Conservation (phyloP, 2,329 filamentous ascomycete genomes). For the Scedosporium dehoogii region DNA sequence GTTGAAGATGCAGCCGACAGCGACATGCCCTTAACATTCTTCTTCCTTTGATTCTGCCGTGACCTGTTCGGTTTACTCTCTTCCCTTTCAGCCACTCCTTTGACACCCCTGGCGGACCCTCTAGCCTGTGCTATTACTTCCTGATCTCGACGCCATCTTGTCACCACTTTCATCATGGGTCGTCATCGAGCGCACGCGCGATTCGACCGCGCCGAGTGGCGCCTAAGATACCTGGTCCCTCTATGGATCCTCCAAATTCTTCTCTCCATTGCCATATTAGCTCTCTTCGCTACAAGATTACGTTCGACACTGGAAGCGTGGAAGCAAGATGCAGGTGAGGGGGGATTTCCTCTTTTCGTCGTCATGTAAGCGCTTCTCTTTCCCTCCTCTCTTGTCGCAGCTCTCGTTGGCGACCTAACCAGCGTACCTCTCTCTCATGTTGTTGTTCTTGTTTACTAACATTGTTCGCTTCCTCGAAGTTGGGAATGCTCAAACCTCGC, state of each 20-base stretch:
- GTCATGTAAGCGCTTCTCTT: slow-evolving; percentile 32
- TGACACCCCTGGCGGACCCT: background rate
- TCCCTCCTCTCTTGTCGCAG: background rate
- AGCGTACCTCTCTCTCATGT: no score
- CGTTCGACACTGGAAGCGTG: slow-evolving; percentile 29
- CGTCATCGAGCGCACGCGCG: slow-evolving; percentile 41
- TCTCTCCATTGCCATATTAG: slow-evolving; percentile 35
- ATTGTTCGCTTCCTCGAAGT: background rate
- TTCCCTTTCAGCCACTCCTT: background rate
- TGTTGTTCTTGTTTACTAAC: background rate
- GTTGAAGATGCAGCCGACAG: no score
- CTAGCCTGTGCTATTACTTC: background rate
- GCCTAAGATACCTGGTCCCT: slow-evolving; percentile 34
- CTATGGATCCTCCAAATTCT: slow-evolving; percentile 39
- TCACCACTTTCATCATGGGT: slow-evolving; percentile 19
- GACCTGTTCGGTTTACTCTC: background rate
- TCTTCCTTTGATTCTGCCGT: no score
- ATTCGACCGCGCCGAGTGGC: slow-evolving; percentile 43
- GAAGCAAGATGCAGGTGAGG: slow-evolving; percentile 29
- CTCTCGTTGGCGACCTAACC: background rate
- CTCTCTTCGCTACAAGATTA: slow-evolving; percentile 43
- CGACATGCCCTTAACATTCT: no score
- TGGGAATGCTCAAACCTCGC: slow-evolving; percentile 45
- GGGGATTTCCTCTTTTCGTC: slow-evolving; percentile 32
- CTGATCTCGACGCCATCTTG: background rate